Percentiles rank a stretch among this genome's conserved stretches.
Conservation (phyloP, 352 stramenopile species). For the Phytophthora colocasiae region DNA sequence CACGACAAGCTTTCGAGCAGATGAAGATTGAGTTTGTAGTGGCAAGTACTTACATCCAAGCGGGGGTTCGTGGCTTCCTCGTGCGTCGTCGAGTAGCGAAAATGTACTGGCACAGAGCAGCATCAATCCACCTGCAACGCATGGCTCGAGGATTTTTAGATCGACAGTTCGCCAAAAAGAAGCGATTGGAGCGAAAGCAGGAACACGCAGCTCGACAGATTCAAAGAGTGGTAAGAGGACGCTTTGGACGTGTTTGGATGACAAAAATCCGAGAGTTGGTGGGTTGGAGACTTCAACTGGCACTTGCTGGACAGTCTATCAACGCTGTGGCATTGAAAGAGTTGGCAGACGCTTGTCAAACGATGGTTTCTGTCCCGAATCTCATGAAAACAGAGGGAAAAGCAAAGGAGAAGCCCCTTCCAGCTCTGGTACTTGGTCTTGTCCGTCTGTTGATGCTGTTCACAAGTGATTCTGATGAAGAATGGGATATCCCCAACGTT, state of each 20-base stretch:
- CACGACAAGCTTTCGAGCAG: constrained; percentile 55
- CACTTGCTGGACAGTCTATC: constrained; percentile 25
- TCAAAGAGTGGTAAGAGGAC: constrained; percentile 68
- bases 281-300: constrained; percentile 36
- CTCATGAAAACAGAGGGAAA: constrained; percentile 21
- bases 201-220: constrained; percentile 35
- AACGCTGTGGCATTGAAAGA: constrained; percentile 53
- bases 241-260: constrained; percentile 70
- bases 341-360: constrained; percentile 55
- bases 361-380: constrained; percentile 55
- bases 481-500: constrained; percentile 57
- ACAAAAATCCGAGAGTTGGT: constrained; percentile 55
- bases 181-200: constrained; percentile 20
- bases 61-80: constrained; percentile 71
- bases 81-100: constrained; percentile 64
- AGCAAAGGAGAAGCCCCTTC: constrained; percentile 27
- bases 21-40: constrained; percentile 78
- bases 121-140: constrained; percentile 67
- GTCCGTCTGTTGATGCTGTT: constrained; percentile 78
- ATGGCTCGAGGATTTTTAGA: constrained; percentile 62
- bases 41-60: constrained; percentile 82
- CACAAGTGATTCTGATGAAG: constrained; percentile 58
- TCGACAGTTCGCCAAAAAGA: constrained; percentile 37
- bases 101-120: constrained; percentile 72
- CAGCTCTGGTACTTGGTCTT: constrained; percentile 71